These are phyloP conservation scores for Colletotrichum abscissum DNA, from an alignment of 2,329 filamentous ascomycete species.

Conservation along the genomic window DNA sequence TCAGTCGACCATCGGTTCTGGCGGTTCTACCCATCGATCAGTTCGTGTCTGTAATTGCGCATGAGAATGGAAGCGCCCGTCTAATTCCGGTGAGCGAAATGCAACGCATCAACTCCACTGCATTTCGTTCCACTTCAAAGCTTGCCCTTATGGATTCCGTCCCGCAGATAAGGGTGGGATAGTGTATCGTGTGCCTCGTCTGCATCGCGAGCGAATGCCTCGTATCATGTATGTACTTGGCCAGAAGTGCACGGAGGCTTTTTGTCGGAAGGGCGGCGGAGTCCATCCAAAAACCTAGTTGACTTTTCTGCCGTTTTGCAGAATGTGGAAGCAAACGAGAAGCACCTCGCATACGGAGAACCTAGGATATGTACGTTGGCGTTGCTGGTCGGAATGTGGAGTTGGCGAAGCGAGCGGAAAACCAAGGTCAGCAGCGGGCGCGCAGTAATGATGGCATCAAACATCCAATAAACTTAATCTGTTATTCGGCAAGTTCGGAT, in stretches of 20 bases:
- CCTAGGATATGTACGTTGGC: too few species aligned
- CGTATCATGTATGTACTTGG: slow-evolving; percentile 1
- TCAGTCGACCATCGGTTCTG: not conserved
- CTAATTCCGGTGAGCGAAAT: not conserved
- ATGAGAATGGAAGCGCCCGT: slow-evolving; percentile 20
- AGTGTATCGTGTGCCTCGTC: slow-evolving; percentile 6
- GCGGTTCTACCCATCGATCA: not conserved
- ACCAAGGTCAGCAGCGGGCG: not conserved
- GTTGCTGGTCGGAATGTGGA: not conserved
- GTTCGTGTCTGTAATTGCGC: not conserved
- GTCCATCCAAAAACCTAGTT: not conserved
- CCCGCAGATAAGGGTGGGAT: not conserved
- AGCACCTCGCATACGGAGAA: not conserved
- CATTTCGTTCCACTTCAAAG: slow-evolving; percentile 16
- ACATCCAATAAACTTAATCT: slow-evolving; percentile 28
- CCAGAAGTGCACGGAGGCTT: not conserved
- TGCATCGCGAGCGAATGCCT: not conserved
- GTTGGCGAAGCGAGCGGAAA: not conserved
- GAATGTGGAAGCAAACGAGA: not conserved
- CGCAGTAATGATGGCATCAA: slow-evolving; percentile 20
- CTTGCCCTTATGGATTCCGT: not conserved
- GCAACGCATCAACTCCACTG: slow-evolving; percentile 11
- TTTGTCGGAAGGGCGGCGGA: not conserved
- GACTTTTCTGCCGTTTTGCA: not conserved
- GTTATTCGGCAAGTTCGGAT: slow-evolving; percentile 24